A percentile compares a stretch with the other conserved stretches of the same genome.
Evolutionary conservation across 306 rosid species (phyloP).

Genomic region (Psophocarpus tetragonolobus): DNA sequence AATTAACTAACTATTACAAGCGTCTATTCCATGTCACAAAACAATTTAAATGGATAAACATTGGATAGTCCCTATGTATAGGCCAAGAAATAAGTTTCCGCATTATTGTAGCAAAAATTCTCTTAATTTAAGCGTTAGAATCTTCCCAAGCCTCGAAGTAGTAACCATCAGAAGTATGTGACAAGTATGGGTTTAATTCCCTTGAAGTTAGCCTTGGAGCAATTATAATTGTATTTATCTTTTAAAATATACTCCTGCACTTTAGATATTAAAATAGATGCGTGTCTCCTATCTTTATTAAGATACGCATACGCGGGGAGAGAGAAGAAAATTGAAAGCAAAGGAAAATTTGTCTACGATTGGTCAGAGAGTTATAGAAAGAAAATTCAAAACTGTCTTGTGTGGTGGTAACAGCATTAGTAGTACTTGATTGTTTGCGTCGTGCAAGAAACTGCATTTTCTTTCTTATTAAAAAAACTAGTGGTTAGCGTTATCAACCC

Average conservation of each 20-base stretch:
- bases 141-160: background rate
- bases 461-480: background rate
- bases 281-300: background rate
- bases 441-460: slow-evolving; percentile 7
- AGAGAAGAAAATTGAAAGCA: background rate
- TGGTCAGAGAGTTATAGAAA: background rate
- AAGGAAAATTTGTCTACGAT: background rate
- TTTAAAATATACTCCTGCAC: background rate
- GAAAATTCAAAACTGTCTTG: background rate
- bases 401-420: background rate
- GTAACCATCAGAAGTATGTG: background rate
- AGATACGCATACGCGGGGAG: background rate
- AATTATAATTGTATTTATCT: background rate
- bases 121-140: too few relatives aligned
- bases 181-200: background rate
- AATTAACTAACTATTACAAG: too few relatives aligned
- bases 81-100: background rate
- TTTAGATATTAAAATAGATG: background rate
- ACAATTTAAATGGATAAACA: too few relatives aligned
- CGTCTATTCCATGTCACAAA: too few relatives aligned
- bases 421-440: slow-evolving; percentile 11
- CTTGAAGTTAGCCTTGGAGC: background rate
- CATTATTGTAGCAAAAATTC: too few relatives aligned
- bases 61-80: too few relatives aligned
- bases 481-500: slow-evolving; percentile 2